Evolutionary conservation across 2,329 filamentous ascomycete species (phyloP), one percentile per base, ranked within the genome.

Genomic region (Pyrenophora teres): DNA sequence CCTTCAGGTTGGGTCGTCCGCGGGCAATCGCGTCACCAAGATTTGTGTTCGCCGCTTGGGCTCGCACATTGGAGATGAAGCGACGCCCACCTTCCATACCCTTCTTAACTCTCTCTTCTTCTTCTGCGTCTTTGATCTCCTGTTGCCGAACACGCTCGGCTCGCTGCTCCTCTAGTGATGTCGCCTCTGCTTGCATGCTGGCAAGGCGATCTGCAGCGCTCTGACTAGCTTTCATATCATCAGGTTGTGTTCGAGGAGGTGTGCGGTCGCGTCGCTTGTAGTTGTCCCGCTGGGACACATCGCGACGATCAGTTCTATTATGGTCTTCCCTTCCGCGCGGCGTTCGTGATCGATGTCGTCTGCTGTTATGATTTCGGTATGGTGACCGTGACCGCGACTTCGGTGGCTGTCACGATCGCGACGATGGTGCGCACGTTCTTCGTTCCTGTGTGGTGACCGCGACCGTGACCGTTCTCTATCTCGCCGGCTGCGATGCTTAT

Each of bases 391-490:
- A 55, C 13, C 48, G 50, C 16, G 60, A 60, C 36, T 42, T 27
- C 61, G 62, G 36, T 57, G 55, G 15, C 55, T 59, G 16, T 61
- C 55, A 39, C 61, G 55, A 30, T 48, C 50, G 33, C 58, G 59
- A 40, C 51, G 55, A 3, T 57, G 55, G 3, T 57, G 50, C 4
- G 61, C 51, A 15, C 60, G 58, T 23, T 66, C 62, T 18, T 65
- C 59, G n/a, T 57, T 58, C 15, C 63, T 72, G 7, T 67, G 68
- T 25, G 67, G 65, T 32, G 75, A 76, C 7, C 71, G 65, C 27
- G 69, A 74, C 9, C 70, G 68, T 32, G 75, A 76, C 6, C 71
- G 65, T 25, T 69, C 74, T 12, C 70, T 67, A 27, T 69, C 68
- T 23, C 73, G 68, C 4, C 68, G 65, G 23, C 65, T 66, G 40